phyloP scores from a whole-genome alignment of 306 rosid species.

The Gastrolobium bilobum region DNA sequence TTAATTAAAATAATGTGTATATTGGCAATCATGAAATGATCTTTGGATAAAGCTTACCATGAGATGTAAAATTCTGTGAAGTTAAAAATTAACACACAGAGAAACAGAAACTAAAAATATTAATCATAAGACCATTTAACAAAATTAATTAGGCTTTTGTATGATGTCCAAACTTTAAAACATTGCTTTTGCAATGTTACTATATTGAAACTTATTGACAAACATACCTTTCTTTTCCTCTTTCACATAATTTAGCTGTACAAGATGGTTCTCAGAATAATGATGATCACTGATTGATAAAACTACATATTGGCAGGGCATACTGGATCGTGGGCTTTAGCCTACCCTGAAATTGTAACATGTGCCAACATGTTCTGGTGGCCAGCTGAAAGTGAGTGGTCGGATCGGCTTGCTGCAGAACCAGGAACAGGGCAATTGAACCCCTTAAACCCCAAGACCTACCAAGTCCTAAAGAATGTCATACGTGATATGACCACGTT shows the following conservation, averaged over 20 bases:
- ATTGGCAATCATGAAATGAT: conserved; percentile 52
- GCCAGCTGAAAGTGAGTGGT: conserved; percentile 67
- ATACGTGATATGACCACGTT: conserved; percentile 63
- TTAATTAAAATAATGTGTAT: background rate
- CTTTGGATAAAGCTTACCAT: conserved; percentile 62
- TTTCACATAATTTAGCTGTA: conserved; percentile 14
- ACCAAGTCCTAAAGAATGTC: conserved; percentile 78
- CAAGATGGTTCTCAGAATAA: conserved; percentile 1
- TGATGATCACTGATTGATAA: conserved; percentile 11
- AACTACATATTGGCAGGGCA: conserved; percentile 65
- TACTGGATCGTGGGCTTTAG: conserved; percentile 91
- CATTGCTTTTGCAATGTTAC: background rate
- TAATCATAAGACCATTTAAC: background rate
- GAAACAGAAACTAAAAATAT: background rate
- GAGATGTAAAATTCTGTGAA: conserved; percentile 37
- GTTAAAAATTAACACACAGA: background rate
- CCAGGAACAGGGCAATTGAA: conserved; percentile 94
- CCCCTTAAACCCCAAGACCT: conserved; percentile 85
- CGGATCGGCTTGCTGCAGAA: conserved; percentile 70
- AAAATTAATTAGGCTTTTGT: conserved; percentile 1
- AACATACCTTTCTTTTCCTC: conserved; percentile 9
- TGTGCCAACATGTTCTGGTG: conserved; percentile 94
- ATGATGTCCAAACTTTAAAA: background rate
- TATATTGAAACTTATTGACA: background rate
- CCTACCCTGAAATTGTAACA: conserved; percentile 83